Evolutionary conservation across 768 basidiomycete genomes (phyloP), one percentile per base, ranked within the genome.

Genomic region (Sarcomyxa edulis): DNA sequence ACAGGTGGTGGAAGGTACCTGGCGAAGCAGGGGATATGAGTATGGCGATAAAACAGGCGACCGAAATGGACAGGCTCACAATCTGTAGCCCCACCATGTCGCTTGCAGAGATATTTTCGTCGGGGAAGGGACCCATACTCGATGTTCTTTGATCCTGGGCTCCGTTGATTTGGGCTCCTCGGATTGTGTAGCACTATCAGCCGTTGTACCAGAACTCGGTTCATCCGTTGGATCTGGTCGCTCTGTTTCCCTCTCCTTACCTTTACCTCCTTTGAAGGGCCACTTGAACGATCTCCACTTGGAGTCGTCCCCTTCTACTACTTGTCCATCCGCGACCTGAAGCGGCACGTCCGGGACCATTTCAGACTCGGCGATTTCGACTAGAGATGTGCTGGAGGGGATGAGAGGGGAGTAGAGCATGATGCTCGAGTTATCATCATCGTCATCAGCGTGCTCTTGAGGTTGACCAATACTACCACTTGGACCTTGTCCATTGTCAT

Each of bases 81-180:
- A 60, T 27, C 85, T 67, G 50, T 83, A 90, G 3, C 86, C 87
- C 81, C 84, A 76, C 88, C 88, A 91, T 40, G 76, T 73, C 2
- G 79, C 77, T 48, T 88, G 70, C 5, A 90, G 56, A 7, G 86
- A 88, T 20, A 91, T 60, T 42, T 86, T 75, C 7, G 79, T 82
- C 8, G 71, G 69, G 3, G 84, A 88, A 3, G 88, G 88, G 14
- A 85, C 65, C 84, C 86, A 90, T 23, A 65, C 52, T 40, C 46
- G 67, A 41, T 59, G 60, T 35, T 61, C 58, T 22, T n/a, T n/a
- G n/a, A n/a, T n/a, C n/a, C n/a, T n/a, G n/a, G n/a, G n/a, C n/a
- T 48, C 42, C 31, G 54, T 43, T 10, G 43, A 18, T 36, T 61
- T 47, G 29, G 53, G 49, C 34, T 53, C 49, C 42, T 36, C 31